Conservation (phyloP, 371 early-diverging fungal species). For the Mucor lusitanicus region DNA sequence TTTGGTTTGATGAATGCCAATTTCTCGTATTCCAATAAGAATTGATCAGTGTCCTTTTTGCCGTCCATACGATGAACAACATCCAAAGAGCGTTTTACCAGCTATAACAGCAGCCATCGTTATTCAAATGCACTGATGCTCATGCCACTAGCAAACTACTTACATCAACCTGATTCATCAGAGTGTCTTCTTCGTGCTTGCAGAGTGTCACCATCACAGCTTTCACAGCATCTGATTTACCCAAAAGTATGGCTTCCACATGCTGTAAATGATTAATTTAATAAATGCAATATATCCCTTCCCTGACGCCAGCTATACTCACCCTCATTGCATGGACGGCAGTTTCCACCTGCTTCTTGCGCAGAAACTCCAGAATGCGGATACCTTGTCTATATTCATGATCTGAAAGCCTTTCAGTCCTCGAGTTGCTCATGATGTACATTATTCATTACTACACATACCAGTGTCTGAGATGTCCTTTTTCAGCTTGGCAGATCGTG, state of each 20-base stretch:
- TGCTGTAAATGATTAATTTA: conserved; percentile 27
- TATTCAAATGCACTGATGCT: not conserved
- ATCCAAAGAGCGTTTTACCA: conserved; percentile 18
- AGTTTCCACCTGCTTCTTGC: conserved; percentile 49
- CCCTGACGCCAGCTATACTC: not conserved
- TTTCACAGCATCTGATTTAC: conserved; percentile 37
- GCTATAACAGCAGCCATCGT: conserved; percentile 2
- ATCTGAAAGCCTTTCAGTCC: conserved; percentile 33
- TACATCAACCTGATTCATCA: conserved; percentile 34
- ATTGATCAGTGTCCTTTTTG: conserved; percentile 29
- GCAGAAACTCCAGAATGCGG: conserved; percentile 46
- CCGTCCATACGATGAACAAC: conserved; percentile 34
- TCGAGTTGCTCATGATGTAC: not conserved
- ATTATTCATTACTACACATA: conserved; percentile 15
- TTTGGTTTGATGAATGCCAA: conserved; percentile 44
- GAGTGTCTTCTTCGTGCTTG: conserved; percentile 37
- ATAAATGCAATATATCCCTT: not conserved
- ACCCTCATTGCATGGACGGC: conserved; percentile 49
- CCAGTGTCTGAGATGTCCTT: conserved; percentile 61
- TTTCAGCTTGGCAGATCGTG: conserved; percentile 46
- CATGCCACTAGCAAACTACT: not conserved
- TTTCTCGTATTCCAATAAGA: conserved; percentile 44
- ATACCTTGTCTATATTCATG: conserved; percentile 60
- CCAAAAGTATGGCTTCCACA: conserved; percentile 50
- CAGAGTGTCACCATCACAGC: conserved; percentile 42